Conservation (phyloP, 257 asterid species). For the Jaltomata sinuosa region DNA sequence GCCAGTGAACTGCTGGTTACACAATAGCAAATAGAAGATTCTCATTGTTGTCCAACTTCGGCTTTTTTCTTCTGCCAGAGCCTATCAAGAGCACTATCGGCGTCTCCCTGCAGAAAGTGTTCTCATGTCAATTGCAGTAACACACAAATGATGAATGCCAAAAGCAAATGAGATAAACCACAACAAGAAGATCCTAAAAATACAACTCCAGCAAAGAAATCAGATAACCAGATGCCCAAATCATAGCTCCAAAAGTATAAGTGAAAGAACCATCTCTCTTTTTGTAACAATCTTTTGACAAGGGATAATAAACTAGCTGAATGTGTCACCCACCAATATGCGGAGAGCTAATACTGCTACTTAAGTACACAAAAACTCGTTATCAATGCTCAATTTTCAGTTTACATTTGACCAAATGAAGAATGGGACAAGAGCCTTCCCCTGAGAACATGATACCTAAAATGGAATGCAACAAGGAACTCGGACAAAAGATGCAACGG, state of each 20-base stretch:
- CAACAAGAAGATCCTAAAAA: not conserved
- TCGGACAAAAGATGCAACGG: not conserved
- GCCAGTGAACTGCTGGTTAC: not conserved
- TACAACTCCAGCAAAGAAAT: not conserved
- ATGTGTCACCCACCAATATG: not conserved
- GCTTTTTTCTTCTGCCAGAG: slow-evolving; percentile 16
- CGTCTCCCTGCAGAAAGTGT: slow-evolving; percentile 10
- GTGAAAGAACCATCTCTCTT: not conserved
- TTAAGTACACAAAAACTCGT: not conserved
- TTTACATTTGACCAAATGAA: not conserved
- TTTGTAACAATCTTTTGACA: not conserved
- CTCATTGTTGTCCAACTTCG: not conserved
- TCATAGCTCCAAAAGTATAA: not conserved
- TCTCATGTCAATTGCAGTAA: not conserved
- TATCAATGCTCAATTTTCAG: not conserved
- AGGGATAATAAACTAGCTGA: not conserved
- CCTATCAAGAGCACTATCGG: slow-evolving; percentile 17
- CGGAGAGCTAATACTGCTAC: not conserved
- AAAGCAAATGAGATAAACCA: not conserved
- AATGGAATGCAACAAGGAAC: not conserved
- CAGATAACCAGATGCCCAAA: not conserved
- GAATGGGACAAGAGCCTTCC: not conserved
- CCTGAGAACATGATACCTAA: not conserved
- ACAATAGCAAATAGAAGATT: not conserved
- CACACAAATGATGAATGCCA: not conserved